Percentiles rank a stretch among this genome's conserved stretches.
Evolutionary conservation across 2,329 filamentous ascomycete species (phyloP).

Genomic region (Xylaria polymorpha): DNA sequence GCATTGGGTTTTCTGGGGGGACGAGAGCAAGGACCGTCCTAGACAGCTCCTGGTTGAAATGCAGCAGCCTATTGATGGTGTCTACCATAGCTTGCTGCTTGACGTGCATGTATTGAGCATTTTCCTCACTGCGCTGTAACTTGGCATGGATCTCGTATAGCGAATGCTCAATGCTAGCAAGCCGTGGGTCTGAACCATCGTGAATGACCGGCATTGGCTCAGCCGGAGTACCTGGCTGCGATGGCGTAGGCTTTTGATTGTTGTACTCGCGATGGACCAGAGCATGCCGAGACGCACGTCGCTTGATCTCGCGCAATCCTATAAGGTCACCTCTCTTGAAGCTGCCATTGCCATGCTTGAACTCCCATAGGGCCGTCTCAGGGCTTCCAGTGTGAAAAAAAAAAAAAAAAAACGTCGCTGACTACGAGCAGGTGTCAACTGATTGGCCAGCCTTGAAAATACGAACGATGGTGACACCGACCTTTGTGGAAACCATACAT

Average conservation of each 20-base stretch:
- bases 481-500: slow-evolving; percentile 99
- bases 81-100: slow-evolving; percentile 87
- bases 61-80: slow-evolving; percentile 73
- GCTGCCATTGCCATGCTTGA: slow-evolving; percentile 96
- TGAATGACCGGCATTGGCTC: slow-evolving; percentile 78
- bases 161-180: slow-evolving; percentile 81
- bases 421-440: slow-evolving; percentile 65
- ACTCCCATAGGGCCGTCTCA: slow-evolving; percentile 96
- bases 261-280: slow-evolving; percentile 93
- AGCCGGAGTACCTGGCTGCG: slow-evolving; percentile 85
- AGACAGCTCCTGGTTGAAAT: slow-evolving; percentile 88
- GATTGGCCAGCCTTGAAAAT: slow-evolving; percentile 27
- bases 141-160: slow-evolving; percentile 83
- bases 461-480: slow-evolving; percentile 52
- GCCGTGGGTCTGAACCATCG: slow-evolving; percentile 80
- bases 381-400: slow-evolving; percentile 94
- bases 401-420: slow-evolving; percentile 98
- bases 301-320: slow-evolving; percentile 93
- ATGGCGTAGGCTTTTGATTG: slow-evolving; percentile 76
- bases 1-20: slow-evolving; percentile 79
- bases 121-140: slow-evolving; percentile 85
- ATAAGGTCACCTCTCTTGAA: slow-evolving; percentile 96
- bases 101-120: slow-evolving; percentile 79
- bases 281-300: slow-evolving; percentile 90
- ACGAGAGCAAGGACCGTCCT: slow-evolving; percentile 78